phyloP scores from a whole-genome alignment of 495 filamentous ascomycete species.

The Annulohypoxylon moriforme region DNA sequence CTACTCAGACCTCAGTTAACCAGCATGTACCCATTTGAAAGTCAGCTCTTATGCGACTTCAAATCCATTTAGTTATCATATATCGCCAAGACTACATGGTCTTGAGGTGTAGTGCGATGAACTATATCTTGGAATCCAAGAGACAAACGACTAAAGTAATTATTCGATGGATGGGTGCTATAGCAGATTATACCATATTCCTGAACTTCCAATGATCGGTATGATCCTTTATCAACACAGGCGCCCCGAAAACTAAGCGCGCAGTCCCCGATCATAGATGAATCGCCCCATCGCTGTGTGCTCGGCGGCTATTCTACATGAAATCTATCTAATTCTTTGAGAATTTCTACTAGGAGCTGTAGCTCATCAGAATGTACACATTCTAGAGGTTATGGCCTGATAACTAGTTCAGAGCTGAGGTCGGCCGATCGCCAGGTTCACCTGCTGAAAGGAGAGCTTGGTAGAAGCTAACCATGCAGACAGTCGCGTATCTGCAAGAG shows the following conservation, averaged over 20 bases:
- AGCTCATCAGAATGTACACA: not conserved
- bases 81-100: constrained; percentile 10
- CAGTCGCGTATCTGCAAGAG: constrained; percentile 17
- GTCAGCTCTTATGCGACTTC: not conserved
- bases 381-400: too few species aligned
- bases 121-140: not conserved
- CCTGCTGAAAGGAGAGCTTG: constrained; percentile 11
- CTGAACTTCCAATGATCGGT: not conserved
- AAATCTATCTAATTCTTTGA: not conserved
- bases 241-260: not conserved
- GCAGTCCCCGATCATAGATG: not conserved
- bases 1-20: constrained; percentile 2
- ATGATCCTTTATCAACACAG: not conserved
- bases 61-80: constrained; percentile 17
- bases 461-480: constrained; percentile 13
- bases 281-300: not conserved
- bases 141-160: not conserved
- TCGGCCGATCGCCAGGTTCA: constrained; percentile 19
- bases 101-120: not conserved
- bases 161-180: not conserved
- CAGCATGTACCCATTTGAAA: constrained; percentile 6
- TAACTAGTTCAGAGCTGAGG: not conserved
- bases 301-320: not conserved
- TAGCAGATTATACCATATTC: not conserved
- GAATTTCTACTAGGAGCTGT: not conserved